phyloP scores from a whole-genome alignment of 2,329 filamentous ascomycete species.

The Huntiella bhutanensis region DNA sequence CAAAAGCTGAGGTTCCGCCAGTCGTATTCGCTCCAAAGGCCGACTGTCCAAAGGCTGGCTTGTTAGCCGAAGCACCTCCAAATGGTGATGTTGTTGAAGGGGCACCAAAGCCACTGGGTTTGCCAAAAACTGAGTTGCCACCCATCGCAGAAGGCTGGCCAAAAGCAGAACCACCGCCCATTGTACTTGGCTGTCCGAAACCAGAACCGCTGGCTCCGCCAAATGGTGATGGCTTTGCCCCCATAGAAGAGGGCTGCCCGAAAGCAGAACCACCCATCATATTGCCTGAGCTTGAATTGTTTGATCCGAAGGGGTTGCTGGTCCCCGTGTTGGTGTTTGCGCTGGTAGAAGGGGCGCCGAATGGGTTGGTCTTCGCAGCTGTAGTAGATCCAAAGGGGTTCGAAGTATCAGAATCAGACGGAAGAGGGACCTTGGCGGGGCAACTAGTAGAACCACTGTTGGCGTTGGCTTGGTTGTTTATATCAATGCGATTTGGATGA shows the following conservation, averaged over 20 bases:
- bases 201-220: conserved; percentile 15
- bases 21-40: conserved; percentile 19
- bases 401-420: neutral
- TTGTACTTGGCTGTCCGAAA: conserved; percentile 21
- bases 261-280: conserved; percentile 15
- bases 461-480: conserved; percentile 29
- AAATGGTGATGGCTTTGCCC: conserved; percentile 21
- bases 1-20: neutral
- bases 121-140: conserved; percentile 19
- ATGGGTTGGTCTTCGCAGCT: conserved; percentile 13
- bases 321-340: conserved; percentile 8
- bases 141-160: conserved; percentile 25
- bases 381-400: conserved; percentile 5
- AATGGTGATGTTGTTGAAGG: conserved; percentile 14
- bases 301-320: conserved; percentile 26
- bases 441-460: conserved; percentile 21
- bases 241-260: conserved; percentile 24
- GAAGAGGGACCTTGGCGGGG: neutral
- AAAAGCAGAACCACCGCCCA: conserved; percentile 18
- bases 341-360: conserved; percentile 15
- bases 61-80: conserved; percentile 1
- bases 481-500: conserved; percentile 57
- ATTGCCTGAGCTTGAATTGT: conserved; percentile 2
- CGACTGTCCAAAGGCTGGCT: conserved; percentile 11
- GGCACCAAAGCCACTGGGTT: conserved; percentile 22